These are phyloP conservation scores for Ceratocystiopsis brevicomis DNA, from an alignment of 2,329 filamentous ascomycete species.

Conservation along the genomic window DNA sequence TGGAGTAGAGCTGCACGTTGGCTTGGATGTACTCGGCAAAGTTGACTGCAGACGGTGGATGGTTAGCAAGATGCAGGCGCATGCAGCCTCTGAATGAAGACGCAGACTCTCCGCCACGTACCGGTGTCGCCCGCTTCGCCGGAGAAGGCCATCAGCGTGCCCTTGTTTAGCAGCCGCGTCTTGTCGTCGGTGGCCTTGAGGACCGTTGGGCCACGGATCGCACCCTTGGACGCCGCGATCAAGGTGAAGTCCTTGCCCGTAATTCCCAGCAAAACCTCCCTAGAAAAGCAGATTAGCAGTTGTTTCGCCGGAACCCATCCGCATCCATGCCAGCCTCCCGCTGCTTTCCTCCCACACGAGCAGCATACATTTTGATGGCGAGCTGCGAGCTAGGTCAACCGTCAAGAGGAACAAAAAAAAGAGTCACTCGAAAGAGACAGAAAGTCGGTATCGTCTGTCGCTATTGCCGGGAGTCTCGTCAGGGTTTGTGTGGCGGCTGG, in stretches of 20 bases:
- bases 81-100: background rate
- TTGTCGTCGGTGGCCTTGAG: conserved; percentile 94
- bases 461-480: background rate
- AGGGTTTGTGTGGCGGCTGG: background rate
- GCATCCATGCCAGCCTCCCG: too few species aligned
- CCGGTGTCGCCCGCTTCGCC: conserved; percentile 93
- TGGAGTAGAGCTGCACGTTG: conserved; percentile 93
- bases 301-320: background rate
- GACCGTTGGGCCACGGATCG: conserved; percentile 92
- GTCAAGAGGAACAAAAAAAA: too few species aligned
- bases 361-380: background rate
- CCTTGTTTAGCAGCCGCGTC: conserved; percentile 78
- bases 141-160: conserved; percentile 86
- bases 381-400: too few species aligned
- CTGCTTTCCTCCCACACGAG: background rate
- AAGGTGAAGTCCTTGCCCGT: conserved; percentile 99
- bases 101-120: conserved; percentile 16
- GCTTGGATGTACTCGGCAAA: conserved; percentile 99
- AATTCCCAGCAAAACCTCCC: conserved; percentile 96
- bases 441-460: background rate
- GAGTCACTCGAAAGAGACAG: too few species aligned
- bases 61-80: background rate
- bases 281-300: conserved; percentile 19
- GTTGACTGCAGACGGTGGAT: conserved; percentile 49
- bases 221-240: conserved; percentile 91